These are phyloP conservation scores for Tinospora cordifolia DNA, from an alignment of 164 flowering plant species.

Conservation along the genomic window DNA sequence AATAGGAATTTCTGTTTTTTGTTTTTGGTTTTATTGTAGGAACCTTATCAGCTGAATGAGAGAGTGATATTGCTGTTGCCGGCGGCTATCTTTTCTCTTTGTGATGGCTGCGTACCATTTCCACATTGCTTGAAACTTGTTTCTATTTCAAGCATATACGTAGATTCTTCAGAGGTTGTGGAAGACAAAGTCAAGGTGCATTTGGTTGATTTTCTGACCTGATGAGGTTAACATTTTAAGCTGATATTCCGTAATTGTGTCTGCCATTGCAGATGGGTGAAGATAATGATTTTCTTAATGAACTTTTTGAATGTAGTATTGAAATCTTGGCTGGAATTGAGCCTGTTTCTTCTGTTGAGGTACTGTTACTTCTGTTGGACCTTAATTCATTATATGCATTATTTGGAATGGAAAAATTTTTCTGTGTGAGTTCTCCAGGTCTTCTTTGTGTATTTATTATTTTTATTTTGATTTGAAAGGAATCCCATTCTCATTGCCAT, in stretches of 20 bases:
- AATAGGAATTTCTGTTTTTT: neutral
- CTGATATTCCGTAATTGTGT: slow-evolving; percentile 9
- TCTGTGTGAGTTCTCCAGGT: neutral
- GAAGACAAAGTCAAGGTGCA: slow-evolving; percentile 38
- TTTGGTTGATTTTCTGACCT: neutral
- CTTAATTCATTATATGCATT: neutral
- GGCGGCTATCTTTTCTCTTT: slow-evolving; percentile 67
- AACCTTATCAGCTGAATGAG: slow-evolving; percentile 38
- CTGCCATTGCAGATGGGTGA: slow-evolving; percentile 38
- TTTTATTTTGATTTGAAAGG: slow-evolving; percentile 26
- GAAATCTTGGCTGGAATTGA: slow-evolving; percentile 54
- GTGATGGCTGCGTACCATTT: slow-evolving; percentile 47
- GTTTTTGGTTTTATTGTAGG: slow-evolving; percentile 35
- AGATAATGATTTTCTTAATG: slow-evolving; percentile 25
- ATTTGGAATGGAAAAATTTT: neutral
- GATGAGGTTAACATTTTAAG: neutral
- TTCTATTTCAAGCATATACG: slow-evolving; percentile 12
- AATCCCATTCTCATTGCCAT: slow-evolving; percentile 17
- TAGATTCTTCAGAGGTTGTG: slow-evolving; percentile 24
- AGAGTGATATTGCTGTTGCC: slow-evolving; percentile 47
- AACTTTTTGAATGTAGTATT: slow-evolving; percentile 60
- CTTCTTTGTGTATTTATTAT: neutral
- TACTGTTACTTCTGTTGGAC: slow-evolving; percentile 15
- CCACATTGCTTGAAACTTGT: slow-evolving; percentile 19
- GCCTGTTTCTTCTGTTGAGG: slow-evolving; percentile 37